Base-by-base conservation (phyloP, 257 asterid species). In the Ophiorrhiza pumila region DNA sequence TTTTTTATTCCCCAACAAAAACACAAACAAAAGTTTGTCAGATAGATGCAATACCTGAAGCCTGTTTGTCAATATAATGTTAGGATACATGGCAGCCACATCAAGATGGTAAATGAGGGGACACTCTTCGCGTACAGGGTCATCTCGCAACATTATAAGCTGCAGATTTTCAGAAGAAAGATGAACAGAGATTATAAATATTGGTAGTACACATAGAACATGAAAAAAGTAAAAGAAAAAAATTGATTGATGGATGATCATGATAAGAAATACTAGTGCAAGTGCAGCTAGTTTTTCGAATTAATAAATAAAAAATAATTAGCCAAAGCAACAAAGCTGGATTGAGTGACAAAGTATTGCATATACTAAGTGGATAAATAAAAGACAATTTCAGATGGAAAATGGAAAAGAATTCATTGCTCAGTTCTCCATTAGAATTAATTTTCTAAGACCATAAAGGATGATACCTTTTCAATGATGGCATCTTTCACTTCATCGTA, bases 41-140 rank as follows among this genome's bases (percentile, higher is more conserved):
- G 62, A 50, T 39, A 68, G 50, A 76, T 74, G 69, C 49, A 77
- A 62, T 84, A 94, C 99, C 99, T 94, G 99, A 83, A 94, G 99
- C 85, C 99, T 90, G 85, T 94, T 94, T 15, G 99, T 94, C 81
- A 94, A 79, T 78, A 94, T 94, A 82, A 94, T 94, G 85, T 94
- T 94, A 65, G 99, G 99, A 78, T 94, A 94, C 99, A 94, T 94
- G 69, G 99, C 99, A 71, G 99, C 99, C 81, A 94, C 99, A 78
- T 94, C 99, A 61, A 94, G 96, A 87, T 94, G 99, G 81, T 94
- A 94, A 79, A 94, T 94, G 76, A 94, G 97, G 77, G 99, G 99
- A 75, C 86, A 85, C 73, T 91, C 99, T 77, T 91, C 99, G 45
- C 89, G 84, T 84, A 81, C 79, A 74, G 99, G 99, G 55, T 83